Evolutionary conservation across 2,329 filamentous ascomycete species (phyloP).

Genomic region (Verticillium zaregamsianum): DNA sequence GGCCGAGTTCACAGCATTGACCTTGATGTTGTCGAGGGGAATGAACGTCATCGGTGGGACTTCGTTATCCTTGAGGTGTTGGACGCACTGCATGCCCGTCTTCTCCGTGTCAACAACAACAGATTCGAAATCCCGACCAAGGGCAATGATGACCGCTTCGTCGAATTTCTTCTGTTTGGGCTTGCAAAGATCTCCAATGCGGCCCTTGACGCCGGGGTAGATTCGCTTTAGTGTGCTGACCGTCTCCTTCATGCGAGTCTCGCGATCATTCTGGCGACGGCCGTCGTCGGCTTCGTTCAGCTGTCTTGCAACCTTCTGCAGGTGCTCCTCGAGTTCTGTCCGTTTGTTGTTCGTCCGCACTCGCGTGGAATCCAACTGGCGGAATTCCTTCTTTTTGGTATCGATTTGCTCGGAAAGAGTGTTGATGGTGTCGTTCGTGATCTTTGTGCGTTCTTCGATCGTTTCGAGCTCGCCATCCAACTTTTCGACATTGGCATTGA

Average conservation of each 20-base stretch:
- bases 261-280: conserved; percentile 78
- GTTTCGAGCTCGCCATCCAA: conserved; percentile 66
- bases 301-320: conserved; percentile 75
- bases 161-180: conserved; percentile 97
- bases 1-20: conserved; percentile 83
- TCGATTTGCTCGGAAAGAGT: conserved; percentile 75
- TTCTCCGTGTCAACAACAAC: conserved; percentile 95
- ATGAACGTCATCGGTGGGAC: conserved; percentile 89
- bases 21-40: conserved; percentile 94
- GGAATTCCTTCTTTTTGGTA: conserved; percentile 85
- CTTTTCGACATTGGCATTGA: conserved; percentile 69
- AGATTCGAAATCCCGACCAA: conserved; percentile 90
- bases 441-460: conserved; percentile 64
- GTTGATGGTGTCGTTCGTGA: conserved; percentile 59
- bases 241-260: conserved; percentile 74
- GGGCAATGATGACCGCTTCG: conserved; percentile 85
- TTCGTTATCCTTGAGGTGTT: conserved; percentile 87
- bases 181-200: conserved; percentile 86
- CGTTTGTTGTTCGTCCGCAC: conserved; percentile 75
- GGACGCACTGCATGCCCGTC: conserved; percentile 88
- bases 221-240: conserved; percentile 84
- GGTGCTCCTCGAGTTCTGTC: conserved; percentile 88
- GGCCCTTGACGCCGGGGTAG: conserved; percentile 86
- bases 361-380: conserved; percentile 78
- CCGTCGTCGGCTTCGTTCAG: conserved; percentile 83